Percentiles rank a stretch among this genome's conserved stretches.
phyloP scores from a whole-genome alignment of 2,329 filamentous ascomycete genomes.

The Cytospora chrysosperma region DNA sequence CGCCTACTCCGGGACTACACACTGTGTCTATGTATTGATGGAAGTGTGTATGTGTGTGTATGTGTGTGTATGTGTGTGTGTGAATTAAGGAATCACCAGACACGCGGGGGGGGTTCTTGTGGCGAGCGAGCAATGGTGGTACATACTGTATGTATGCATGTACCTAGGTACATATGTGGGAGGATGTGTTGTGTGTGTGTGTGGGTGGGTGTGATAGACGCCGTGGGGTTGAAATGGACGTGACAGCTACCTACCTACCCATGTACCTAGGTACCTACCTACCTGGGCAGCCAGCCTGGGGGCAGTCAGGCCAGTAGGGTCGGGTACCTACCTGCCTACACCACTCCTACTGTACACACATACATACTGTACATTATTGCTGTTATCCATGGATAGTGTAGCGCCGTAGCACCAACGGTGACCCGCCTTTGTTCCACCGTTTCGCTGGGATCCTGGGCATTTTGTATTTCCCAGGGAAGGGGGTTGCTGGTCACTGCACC shows the following conservation, averaged over 20 bases:
- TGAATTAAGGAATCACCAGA: neutral
- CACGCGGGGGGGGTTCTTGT: neutral
- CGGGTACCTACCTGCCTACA: neutral
- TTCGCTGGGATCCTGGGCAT: constrained; percentile 17
- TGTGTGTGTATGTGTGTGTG: neutral
- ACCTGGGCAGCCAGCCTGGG: too few relatives aligned
- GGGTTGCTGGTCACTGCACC: constrained; percentile 21
- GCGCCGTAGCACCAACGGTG: constrained; percentile 10
- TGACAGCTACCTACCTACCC: neutral
- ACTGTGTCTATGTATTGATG: neutral
- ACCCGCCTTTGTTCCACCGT: constrained; percentile 15
- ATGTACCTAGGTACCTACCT: too few relatives aligned
- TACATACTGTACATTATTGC: too few relatives aligned
- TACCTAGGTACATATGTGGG: too few relatives aligned
- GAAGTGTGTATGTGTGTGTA: neutral
- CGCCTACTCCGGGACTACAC: neutral
- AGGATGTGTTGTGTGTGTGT: neutral
- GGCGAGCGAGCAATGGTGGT: neutral
- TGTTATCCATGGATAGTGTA: too few relatives aligned
- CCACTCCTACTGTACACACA: too few relatives aligned
- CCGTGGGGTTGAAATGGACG: neutral
- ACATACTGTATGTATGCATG: too few relatives aligned
- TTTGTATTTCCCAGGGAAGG: constrained; percentile 19
- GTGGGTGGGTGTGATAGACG: neutral
- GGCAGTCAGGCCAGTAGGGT: too few relatives aligned